Percentiles rank a stretch among this genome's conserved stretches.
phyloP scores from a whole-genome alignment of 805 yeast genomes.

The Huiozyma naganishii region DNA sequence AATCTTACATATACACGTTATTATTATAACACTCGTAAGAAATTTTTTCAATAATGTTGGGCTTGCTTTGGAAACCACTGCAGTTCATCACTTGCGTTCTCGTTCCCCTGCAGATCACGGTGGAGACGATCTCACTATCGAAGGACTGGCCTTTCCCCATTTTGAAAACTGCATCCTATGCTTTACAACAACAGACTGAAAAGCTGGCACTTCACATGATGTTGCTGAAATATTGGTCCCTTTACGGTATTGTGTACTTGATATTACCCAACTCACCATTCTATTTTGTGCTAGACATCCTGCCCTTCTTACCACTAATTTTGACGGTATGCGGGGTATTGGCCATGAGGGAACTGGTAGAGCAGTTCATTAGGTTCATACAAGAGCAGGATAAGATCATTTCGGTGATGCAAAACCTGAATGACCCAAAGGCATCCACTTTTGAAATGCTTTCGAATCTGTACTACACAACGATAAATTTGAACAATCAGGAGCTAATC shows the following conservation, averaged over 20 bases:
- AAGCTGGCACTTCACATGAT: constrained; percentile 2
- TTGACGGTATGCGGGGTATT: constrained; percentile 4
- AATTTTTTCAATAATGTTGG: no score
- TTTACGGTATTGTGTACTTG: constrained; percentile 10
- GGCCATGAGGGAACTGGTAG: constrained; percentile 10
- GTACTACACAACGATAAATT: constrained; percentile 1
- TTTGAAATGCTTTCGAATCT: constrained; percentile 6
- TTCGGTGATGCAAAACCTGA: constrained; percentile 7
- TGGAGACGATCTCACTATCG: constrained; percentile 12
- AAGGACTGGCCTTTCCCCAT: constrained; percentile 5
- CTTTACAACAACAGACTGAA: constrained; percentile 4
- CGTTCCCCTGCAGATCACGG: constrained; percentile 16
- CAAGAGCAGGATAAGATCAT: constrained; percentile 10
- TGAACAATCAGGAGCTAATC: constrained; percentile 5
- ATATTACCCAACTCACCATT: constrained; percentile 10
- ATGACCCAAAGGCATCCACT: constrained; percentile 7
- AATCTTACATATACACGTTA: no score
- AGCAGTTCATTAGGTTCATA: constrained; percentile 11
- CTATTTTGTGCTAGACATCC: constrained; percentile 3
- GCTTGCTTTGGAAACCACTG: background rate
- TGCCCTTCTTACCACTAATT: constrained; percentile 10
- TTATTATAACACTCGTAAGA: no score
- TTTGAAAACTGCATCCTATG: constrained; percentile 1
- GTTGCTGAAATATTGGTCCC: constrained; percentile 17
- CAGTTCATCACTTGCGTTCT: constrained; percentile 10